Conservation (phyloP, 768 basidiomycete genomes). For the Leucocoprinus birnbaumii region DNA sequence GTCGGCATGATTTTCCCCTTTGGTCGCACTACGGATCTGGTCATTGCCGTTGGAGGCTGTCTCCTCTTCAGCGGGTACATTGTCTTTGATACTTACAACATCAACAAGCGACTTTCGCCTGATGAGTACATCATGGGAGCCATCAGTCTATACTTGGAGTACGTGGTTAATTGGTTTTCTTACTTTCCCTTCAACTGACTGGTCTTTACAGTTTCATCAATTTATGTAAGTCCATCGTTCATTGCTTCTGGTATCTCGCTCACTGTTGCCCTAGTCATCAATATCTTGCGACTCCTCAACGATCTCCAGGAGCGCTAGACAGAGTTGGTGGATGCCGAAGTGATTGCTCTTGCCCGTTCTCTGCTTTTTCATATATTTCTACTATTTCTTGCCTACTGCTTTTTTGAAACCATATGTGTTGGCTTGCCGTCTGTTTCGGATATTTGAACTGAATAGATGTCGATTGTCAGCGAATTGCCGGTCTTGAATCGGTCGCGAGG, state of each 20-base stretch:
- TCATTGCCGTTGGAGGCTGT: conserved; percentile 75
- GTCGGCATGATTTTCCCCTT: conserved; percentile 89
- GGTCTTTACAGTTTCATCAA: conserved; percentile 77
- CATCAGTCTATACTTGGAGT: conserved; percentile 94
- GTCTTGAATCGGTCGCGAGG: too few relatives aligned
- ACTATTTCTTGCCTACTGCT: too few relatives aligned
- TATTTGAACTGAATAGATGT: too few relatives aligned
- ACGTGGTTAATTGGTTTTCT: conserved; percentile 27
- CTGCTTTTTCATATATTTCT: conserved; percentile 4
- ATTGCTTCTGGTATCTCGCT: conserved; percentile 1
- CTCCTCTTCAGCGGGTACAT: conserved; percentile 89
- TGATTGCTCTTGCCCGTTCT: not conserved
- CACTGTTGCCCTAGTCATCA: conserved; percentile 56
- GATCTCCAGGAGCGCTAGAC: conserved; percentile 46
- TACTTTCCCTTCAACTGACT: conserved; percentile 9
- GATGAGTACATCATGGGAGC: conserved; percentile 93
- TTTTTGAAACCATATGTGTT: too few relatives aligned
- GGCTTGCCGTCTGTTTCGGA: too few relatives aligned
- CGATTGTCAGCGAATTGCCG: too few relatives aligned
- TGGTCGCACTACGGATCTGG: conserved; percentile 73
- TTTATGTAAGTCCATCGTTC: conserved; percentile 59
- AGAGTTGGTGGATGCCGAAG: not conserved
- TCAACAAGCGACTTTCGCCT: conserved; percentile 84
- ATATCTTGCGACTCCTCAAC: conserved; percentile 80
- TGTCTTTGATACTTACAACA: conserved; percentile 87